These are phyloP conservation scores for Neurospora sp. DNA, from an alignment of 495 filamentous ascomycete genomes.

Conservation along the genomic window DNA sequence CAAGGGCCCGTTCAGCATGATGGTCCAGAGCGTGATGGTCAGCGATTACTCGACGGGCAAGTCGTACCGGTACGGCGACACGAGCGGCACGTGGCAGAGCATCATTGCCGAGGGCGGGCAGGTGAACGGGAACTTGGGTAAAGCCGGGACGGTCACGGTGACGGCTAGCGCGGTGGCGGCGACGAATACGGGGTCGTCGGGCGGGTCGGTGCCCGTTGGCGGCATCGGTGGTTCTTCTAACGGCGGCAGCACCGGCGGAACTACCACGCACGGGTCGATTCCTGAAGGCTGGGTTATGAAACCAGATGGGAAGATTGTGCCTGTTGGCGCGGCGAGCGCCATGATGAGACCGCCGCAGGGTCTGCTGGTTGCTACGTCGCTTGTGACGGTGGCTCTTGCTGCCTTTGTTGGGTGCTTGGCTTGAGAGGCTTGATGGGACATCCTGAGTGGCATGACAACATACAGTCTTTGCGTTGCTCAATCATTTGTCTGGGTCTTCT, in stretches of 20 bases:
- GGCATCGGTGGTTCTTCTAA: conserved; percentile 49
- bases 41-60: conserved; percentile 87
- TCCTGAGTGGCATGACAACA: background rate
- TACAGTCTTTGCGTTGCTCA: background rate
- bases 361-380: background rate
- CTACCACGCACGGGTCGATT: conserved; percentile 38
- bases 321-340: conserved; percentile 37
- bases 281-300: conserved; percentile 69
- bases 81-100: conserved; percentile 64
- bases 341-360: background rate
- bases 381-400: background rate
- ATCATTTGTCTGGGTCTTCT: background rate
- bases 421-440: background rate
- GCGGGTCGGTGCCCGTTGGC: conserved; percentile 35
- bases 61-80: conserved; percentile 69
- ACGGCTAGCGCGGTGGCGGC: conserved; percentile 33
- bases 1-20: conserved; percentile 75
- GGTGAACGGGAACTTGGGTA: conserved; percentile 49
- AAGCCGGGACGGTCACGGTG: conserved; percentile 36
- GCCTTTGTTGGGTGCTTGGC: background rate
- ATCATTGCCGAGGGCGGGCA: conserved; percentile 41
- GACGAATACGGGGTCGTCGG: conserved; percentile 15
- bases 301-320: conserved; percentile 56
- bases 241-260: conserved; percentile 16
- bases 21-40: conserved; percentile 62